Conservation (phyloP, 2,329 filamentous ascomycete species). For the Colletotrichum sp. region DNA sequence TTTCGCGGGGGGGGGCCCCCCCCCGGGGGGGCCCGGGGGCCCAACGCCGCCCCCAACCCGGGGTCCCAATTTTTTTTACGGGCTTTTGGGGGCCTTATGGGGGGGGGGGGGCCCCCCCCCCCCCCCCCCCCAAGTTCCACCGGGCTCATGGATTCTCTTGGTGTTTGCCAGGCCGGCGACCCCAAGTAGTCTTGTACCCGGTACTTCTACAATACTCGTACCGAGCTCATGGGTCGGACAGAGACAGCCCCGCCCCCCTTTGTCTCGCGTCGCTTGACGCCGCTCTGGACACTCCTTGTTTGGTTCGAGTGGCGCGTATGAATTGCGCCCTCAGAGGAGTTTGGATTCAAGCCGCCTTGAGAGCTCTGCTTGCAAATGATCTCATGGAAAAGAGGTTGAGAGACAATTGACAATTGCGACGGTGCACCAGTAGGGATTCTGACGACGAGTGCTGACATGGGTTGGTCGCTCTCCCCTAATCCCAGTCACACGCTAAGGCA, state of each 20-base stretch:
- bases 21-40: too few relatives aligned
- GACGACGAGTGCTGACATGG: not conserved
- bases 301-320: not conserved
- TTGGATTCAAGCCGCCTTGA: not conserved
- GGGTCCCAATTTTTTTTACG: too few relatives aligned
- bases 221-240: conserved; percentile 19
- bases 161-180: not conserved
- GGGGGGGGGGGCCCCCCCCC: too few relatives aligned
- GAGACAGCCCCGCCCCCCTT: conserved; percentile 19
- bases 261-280: conserved; percentile 4
- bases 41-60: too few relatives aligned
- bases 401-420: not conserved
- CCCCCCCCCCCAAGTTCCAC: conserved; percentile 1
- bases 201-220: conserved; percentile 10
- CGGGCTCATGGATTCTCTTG: conserved; percentile 14
- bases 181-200: not conserved
- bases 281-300: not conserved
- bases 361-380: not conserved
- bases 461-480: not conserved
- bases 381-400: not conserved
- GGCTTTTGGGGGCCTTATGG: too few relatives aligned
- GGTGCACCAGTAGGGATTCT: not conserved
- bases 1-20: too few relatives aligned
- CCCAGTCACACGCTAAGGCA: conserved; percentile 8
- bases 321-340: not conserved